Percentiles rank a stretch among this genome's conserved stretches.
These are phyloP conservation scores for Paraphaeosphaeria minitans DNA, from an alignment of 2,329 filamentous ascomycete species.

Conservation along the genomic window DNA sequence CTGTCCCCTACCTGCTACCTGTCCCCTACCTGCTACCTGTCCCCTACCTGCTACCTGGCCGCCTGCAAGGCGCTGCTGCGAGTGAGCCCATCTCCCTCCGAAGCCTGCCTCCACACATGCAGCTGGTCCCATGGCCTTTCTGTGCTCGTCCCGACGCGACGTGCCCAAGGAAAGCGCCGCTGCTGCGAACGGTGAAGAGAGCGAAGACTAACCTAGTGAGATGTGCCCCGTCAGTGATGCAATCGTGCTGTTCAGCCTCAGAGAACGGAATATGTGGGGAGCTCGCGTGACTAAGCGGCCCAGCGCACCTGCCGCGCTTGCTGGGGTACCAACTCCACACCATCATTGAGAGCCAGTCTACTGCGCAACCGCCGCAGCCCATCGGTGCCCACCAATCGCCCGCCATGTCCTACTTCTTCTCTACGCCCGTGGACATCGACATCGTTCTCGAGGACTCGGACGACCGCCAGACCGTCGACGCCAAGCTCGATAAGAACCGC, in stretches of 20 bases:
- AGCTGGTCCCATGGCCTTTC: conserved; percentile 4
- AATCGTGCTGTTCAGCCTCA: conserved; percentile 6
- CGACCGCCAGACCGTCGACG: conserved; percentile 92
- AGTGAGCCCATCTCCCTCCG: conserved; percentile 5
- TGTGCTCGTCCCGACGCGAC: conserved; percentile 4
- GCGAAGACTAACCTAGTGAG: conserved; percentile 13
- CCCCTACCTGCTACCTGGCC: too few relatives aligned
- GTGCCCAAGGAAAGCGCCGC: not conserved
- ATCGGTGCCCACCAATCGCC: conserved; percentile 17
- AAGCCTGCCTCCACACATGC: not conserved
- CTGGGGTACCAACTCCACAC: not conserved
- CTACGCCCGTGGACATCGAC: conserved; percentile 97
- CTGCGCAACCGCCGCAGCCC: conserved; percentile 20
- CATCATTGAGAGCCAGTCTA: not conserved
- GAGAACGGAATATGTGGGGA: not conserved
- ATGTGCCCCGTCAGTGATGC: conserved; percentile 17
- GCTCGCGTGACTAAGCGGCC: conserved; percentile 14
- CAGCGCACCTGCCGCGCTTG: not conserved
- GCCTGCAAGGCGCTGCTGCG: not conserved
- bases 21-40: too few relatives aligned
- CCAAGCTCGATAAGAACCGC: conserved; percentile 97
- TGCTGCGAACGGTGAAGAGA: not conserved
- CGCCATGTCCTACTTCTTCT: conserved; percentile 89
- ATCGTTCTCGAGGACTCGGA: conserved; percentile 95
- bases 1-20: too few relatives aligned